phyloP scores from a whole-genome alignment of 179 eudicot species.

The Spinacia oleracea region DNA sequence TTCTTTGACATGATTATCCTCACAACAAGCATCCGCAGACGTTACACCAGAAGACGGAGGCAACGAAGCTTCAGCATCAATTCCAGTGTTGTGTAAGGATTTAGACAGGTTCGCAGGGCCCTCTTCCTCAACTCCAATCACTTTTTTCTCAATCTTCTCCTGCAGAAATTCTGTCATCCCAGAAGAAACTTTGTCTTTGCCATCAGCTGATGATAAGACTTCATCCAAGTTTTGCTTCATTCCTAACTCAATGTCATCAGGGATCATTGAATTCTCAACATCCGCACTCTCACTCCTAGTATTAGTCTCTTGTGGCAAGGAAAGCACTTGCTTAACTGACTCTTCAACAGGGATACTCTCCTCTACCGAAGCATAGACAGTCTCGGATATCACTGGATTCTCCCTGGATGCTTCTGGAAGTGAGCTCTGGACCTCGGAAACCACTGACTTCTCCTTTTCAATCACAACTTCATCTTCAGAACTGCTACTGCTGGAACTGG shows the following conservation, averaged over 20 bases:
- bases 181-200: conserved; percentile 31
- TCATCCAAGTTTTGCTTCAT: conserved; percentile 35
- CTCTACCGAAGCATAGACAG: conserved; percentile 7
- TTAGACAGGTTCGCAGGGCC: conserved; percentile 14
- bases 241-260: conserved; percentile 32
- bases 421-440: conserved; percentile 26
- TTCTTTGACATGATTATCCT: conserved; percentile 34
- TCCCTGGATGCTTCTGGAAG: conserved; percentile 22
- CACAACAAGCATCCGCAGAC: conserved; percentile 31
- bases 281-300: conserved; percentile 27
- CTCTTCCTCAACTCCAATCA: conserved; percentile 27
- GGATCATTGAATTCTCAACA: conserved; percentile 21
- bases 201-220: conserved; percentile 27
- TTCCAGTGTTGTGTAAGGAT: conserved; percentile 16
- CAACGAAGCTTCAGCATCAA: conserved; percentile 39
- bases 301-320: conserved; percentile 25
- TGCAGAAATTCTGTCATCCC: conserved; percentile 27
- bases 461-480: conserved; percentile 56
- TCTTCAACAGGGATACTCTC: conserved; percentile 37
- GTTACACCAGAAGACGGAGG: conserved; percentile 38
- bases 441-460: conserved; percentile 42
- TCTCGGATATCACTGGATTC: conserved; percentile 16
- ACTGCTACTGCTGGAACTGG: conserved; percentile 43
- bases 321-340: conserved; percentile 39
- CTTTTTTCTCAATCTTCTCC: conserved; percentile 33